These are phyloP conservation scores for Aspergillus alliaceus DNA, from an alignment of 2,329 filamentous ascomycete species.

Conservation along the genomic window DNA sequence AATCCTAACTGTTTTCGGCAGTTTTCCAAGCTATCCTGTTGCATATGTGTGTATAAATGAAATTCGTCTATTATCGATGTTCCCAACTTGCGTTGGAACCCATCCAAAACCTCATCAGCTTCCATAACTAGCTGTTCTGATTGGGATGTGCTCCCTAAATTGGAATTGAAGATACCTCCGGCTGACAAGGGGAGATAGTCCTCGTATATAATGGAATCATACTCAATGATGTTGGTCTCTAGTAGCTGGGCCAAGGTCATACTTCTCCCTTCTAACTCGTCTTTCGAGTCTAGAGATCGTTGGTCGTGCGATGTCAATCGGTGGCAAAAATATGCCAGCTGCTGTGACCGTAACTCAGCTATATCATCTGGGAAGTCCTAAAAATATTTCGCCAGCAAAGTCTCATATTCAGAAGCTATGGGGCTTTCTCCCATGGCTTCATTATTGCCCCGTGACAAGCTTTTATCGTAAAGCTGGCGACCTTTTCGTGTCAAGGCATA, in stretches of 20 bases:
- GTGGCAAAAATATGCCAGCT: conserved; percentile 45
- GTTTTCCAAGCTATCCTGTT: conserved; percentile 22
- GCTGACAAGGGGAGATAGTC: conserved; percentile 57
- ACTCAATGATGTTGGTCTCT: conserved; percentile 31
- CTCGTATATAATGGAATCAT: conserved; percentile 53
- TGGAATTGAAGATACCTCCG: conserved; percentile 54
- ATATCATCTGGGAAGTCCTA: conserved; percentile 45
- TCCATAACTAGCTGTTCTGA: conserved; percentile 25
- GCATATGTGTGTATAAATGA: conserved; percentile 26
- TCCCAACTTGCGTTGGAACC: conserved; percentile 26
- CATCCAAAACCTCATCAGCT: conserved; percentile 27
- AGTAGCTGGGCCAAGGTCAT: conserved; percentile 34
- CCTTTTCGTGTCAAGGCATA: conserved; percentile 51
- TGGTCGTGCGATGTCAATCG: conserved; percentile 14
- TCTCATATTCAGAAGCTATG: conserved; percentile 12
- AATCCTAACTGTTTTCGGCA: conserved; percentile 21
- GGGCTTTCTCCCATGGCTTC: conserved; percentile 9
- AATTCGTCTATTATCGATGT: conserved; percentile 25
- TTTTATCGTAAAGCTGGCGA: conserved; percentile 47
- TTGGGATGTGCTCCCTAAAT: conserved; percentile 28
- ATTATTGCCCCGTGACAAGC: conserved; percentile 33
- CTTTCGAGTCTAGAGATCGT: neutral
- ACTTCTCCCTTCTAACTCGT: neutral
- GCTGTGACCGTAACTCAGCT: conserved; percentile 34
- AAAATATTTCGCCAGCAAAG: conserved; percentile 32